Evolutionary conservation across 2,329 filamentous ascomycete species (phyloP).

Genomic region (Dothiorella sarmentorum): DNA sequence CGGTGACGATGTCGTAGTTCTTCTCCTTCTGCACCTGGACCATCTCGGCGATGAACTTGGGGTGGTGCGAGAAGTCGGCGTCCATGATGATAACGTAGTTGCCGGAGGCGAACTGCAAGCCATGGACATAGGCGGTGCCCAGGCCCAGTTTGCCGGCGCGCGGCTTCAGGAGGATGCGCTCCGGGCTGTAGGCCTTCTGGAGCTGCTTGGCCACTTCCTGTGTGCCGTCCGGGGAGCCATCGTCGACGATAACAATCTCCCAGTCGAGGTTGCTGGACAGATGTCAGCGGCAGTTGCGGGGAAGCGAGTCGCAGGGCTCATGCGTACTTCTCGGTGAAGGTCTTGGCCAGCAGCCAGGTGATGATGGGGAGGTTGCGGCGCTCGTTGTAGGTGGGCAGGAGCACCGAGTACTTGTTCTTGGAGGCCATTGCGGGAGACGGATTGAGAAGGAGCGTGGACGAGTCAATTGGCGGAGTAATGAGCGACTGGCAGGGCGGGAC

Average conservation of each 20-base stretch:
- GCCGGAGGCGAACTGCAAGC: slow-evolving; percentile 81
- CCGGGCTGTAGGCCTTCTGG: slow-evolving; percentile 71
- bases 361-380: slow-evolving; percentile 95
- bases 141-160: slow-evolving; percentile 95
- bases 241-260: slow-evolving; percentile 98
- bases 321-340: slow-evolving; percentile 79
- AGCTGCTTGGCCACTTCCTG: slow-evolving; percentile 88
- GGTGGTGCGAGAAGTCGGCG: slow-evolving; percentile 98
- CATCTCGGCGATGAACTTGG: slow-evolving; percentile 97
- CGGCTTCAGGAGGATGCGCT: slow-evolving; percentile 78
- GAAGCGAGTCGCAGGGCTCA: not conserved
- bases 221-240: slow-evolving; percentile 94
- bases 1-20: slow-evolving; percentile 94
- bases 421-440: slow-evolving; percentile 8
- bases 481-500: slow-evolving; percentile 13
- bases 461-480: slow-evolving; percentile 9
- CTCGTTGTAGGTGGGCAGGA: slow-evolving; percentile 98
- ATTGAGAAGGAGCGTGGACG: not conserved
- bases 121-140: slow-evolving; percentile 93
- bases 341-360: slow-evolving; percentile 87
- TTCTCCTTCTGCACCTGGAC: slow-evolving; percentile 72
- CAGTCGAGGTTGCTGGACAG: slow-evolving; percentile 79
- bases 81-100: slow-evolving; percentile 99
- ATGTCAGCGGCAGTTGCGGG: slow-evolving; percentile 55
- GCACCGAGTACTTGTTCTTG: slow-evolving; percentile 78